These are phyloP conservation scores for Staphylotrichum longicolle DNA, from an alignment of 495 filamentous ascomycete species.

Conservation along the genomic window DNA sequence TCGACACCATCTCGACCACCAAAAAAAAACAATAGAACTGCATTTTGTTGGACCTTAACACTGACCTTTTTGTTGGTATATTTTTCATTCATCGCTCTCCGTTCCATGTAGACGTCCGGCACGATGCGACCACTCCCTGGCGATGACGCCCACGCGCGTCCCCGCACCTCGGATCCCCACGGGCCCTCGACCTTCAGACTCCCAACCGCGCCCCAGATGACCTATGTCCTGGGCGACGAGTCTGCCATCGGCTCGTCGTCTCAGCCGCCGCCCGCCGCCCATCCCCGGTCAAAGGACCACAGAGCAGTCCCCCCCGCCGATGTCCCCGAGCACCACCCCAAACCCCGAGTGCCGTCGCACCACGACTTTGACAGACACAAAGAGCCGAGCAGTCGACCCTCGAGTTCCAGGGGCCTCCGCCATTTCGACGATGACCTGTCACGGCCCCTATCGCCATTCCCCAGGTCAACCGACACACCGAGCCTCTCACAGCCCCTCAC, in stretches of 20 bases:
- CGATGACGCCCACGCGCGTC: conserved; percentile 32
- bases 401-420: conserved; percentile 12
- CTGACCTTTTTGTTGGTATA: background rate
- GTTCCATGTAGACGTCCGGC: conserved; percentile 1
- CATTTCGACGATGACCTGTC: conserved; percentile 6
- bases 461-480: conserved; percentile 19
- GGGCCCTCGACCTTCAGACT: conserved; percentile 29
- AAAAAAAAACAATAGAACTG: background rate
- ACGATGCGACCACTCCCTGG: conserved; percentile 32
- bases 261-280: conserved; percentile 7
- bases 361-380: conserved; percentile 13
- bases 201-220: conserved; percentile 47
- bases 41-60: background rate
- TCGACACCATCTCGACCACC: background rate
- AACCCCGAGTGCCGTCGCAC: conserved; percentile 10
- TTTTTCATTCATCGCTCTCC: background rate
- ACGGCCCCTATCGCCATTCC: conserved; percentile 1
- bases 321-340: conserved; percentile 1
- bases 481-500: conserved; percentile 51
- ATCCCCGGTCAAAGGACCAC: conserved; percentile 38
- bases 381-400: conserved; percentile 2
- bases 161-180: conserved; percentile 31
- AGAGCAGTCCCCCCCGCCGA: conserved; percentile 1
- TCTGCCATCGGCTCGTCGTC: conserved; percentile 48
- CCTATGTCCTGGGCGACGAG: conserved; percentile 56